Conservation (phyloP, 2,329 filamentous ascomycete genomes). For the Byssoonygena ceratinophila region DNA sequence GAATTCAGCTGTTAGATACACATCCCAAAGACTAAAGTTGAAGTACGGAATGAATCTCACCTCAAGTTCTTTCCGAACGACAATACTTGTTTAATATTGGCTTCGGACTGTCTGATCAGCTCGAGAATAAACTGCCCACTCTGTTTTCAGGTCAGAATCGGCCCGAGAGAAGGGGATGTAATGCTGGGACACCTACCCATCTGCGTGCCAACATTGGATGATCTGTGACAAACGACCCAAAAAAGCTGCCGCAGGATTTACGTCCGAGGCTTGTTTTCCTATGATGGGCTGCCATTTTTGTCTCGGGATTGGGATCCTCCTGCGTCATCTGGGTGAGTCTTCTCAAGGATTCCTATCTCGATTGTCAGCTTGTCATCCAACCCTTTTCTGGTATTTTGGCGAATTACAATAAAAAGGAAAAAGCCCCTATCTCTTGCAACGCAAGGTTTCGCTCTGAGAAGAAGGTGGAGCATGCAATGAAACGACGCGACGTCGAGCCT, state of each 20-base stretch:
- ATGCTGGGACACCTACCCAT: slow-evolving; percentile 18
- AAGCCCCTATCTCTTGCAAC: slow-evolving; percentile 14
- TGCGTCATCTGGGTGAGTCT: slow-evolving; percentile 10
- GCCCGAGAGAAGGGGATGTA: neutral
- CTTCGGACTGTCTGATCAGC: slow-evolving; percentile 15
- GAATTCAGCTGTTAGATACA: neutral
- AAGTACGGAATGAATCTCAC: no score
- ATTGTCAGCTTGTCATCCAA: neutral
- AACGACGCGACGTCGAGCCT: slow-evolving; percentile 16
- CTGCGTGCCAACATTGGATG: slow-evolving; percentile 11
- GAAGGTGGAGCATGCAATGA: slow-evolving; percentile 14
- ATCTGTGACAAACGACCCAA: slow-evolving; percentile 9
- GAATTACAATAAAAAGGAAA: slow-evolving; percentile 15
- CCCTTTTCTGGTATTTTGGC: neutral
- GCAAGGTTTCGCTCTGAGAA: slow-evolving; percentile 14
- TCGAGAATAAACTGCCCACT: slow-evolving; percentile 22
- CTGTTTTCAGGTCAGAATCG: slow-evolving; percentile 16
- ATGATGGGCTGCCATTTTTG: slow-evolving; percentile 8
- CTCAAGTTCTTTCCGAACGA: neutral
- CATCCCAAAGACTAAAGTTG: no score
- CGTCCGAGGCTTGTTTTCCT: slow-evolving; percentile 14
- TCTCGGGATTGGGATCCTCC: neutral
- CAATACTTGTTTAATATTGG: slow-evolving; percentile 4
- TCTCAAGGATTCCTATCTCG: slow-evolving; percentile 11
- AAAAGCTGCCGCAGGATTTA: slow-evolving; percentile 10